Evolutionary conservation across 2,329 filamentous ascomycete species (phyloP).

Genomic region (Ploettnerulaceae sp.): DNA sequence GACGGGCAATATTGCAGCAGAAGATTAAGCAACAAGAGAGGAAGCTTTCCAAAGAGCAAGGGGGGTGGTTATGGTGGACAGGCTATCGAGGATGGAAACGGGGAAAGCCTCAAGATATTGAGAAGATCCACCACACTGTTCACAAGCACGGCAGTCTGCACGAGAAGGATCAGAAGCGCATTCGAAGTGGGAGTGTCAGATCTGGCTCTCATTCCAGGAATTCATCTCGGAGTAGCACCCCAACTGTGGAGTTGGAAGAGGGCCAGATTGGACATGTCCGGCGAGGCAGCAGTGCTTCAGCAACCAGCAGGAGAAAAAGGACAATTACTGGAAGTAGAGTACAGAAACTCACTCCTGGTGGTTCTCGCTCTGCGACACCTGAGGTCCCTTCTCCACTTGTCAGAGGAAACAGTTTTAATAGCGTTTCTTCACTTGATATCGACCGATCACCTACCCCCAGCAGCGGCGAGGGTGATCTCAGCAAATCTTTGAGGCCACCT

Average conservation of each 20-base stretch:
- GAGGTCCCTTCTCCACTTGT: slow-evolving; percentile 31
- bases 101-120: slow-evolving; percentile 28
- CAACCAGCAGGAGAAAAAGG: slow-evolving; percentile 30
- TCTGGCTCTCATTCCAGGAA: slow-evolving; percentile 33
- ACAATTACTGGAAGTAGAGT: slow-evolving; percentile 16
- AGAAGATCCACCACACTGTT: slow-evolving; percentile 29
- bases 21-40: slow-evolving; percentile 66
- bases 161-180: slow-evolving; percentile 30
- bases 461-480: slow-evolving; percentile 21
- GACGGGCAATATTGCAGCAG: slow-evolving; percentile 65
- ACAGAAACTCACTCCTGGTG: slow-evolving; percentile 26
- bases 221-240: slow-evolving; percentile 35
- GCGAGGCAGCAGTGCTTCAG: slow-evolving; percentile 30
- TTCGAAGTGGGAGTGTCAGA: slow-evolving; percentile 29
- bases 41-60: slow-evolving; percentile 61
- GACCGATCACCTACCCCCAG: slow-evolving; percentile 24
- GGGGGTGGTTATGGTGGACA: slow-evolving; percentile 82
- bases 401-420: slow-evolving; percentile 31
- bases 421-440: slow-evolving; percentile 30
- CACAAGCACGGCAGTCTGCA: slow-evolving; percentile 24
- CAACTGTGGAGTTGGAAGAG: slow-evolving; percentile 31
- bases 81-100: slow-evolving; percentile 57
- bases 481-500: slow-evolving; percentile 15
- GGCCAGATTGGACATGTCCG: slow-evolving; percentile 24
- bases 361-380: slow-evolving; percentile 30